Conservation (phyloP, 2,329 filamentous ascomycete species). For the Fusarium succisae region DNA sequence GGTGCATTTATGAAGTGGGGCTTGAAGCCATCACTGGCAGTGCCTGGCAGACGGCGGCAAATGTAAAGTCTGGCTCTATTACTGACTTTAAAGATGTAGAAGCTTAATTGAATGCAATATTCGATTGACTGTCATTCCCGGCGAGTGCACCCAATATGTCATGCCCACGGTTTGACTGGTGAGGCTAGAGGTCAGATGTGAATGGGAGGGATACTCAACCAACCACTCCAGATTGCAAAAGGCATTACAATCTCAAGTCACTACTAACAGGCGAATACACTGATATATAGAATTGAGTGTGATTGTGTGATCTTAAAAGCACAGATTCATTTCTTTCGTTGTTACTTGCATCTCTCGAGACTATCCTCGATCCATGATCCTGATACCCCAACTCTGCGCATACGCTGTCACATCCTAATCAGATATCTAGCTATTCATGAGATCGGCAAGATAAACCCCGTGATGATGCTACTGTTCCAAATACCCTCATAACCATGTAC, state of each 20-base stretch:
- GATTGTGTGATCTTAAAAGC: background rate
- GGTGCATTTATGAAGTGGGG: background rate
- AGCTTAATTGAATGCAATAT: background rate
- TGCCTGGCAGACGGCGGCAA: background rate
- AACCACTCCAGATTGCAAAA: background rate
- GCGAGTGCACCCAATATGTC: background rate
- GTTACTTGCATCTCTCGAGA: constrained; percentile 1
- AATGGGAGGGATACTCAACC: background rate
- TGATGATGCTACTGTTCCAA: background rate
- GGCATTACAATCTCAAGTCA: background rate
- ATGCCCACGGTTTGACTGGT: background rate
- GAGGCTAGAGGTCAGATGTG: background rate
- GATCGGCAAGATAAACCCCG: background rate
- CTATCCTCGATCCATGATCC: constrained; percentile 3
- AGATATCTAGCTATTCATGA: constrained; percentile 28
- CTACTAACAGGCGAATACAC: background rate
- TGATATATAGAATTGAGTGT: background rate
- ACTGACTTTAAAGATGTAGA: rapidly evolving
- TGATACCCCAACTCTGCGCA: constrained; percentile 21
- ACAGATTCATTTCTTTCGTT: background rate
- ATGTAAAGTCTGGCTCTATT: background rate
- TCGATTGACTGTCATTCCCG: background rate
- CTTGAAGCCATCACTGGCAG: background rate
- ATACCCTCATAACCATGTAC: background rate
- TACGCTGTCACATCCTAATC: constrained; percentile 17